Base-by-base conservation (phyloP, 345 rosid species). In the Rhodamnia rubescens region DNA sequence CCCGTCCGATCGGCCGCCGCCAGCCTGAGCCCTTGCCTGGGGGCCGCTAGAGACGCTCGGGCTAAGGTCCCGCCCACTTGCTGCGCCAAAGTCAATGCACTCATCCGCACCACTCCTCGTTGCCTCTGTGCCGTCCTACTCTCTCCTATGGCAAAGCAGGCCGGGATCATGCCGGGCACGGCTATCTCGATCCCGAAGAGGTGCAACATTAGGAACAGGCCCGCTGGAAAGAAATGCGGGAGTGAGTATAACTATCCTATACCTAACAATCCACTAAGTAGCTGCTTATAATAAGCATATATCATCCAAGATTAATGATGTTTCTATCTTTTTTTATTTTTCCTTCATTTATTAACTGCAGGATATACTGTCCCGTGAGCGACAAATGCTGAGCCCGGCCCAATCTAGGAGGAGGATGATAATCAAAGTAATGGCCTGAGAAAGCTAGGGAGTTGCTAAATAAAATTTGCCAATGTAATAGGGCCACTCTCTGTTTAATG, bases 101-200 rank as follows among this genome's bases (percentile, higher is more conserved):
- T 96, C 81, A 90, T 95, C 64, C 91, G 85, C 86, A 90, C 96
- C 26, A 85, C 95, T 21, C 98, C 99, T 0, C 91, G 87, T 86
- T 95, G 99, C 82, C 93, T 95, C 2, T 94, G 98, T 69, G 94
- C 96, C 8, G 94, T 93, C 36, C 69, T 95, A 74, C 85, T 96
- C 84, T 95, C 99, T 18, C 98, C 98, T 49, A 53, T 92, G 89
- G 95, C 98, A 8, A 95, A 92, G 91, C 90, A 90, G 44, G 96
- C 96, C 0, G 95, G 98, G 78, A 93, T 96, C 86, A 94, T 88
- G 69, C 98, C 96, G 13, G 96, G 89, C 42, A 86, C 91, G 74
- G 99, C 98, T 13, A 91, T 96, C 86, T 86, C 92, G n/a, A 89
- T 96, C 26, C 98, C 99, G 0, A 95, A 95, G 87, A 91, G 98